Base-by-base conservation (phyloP, 768 basidiomycete genomes). In the Termitomyces bulborhizus region DNA sequence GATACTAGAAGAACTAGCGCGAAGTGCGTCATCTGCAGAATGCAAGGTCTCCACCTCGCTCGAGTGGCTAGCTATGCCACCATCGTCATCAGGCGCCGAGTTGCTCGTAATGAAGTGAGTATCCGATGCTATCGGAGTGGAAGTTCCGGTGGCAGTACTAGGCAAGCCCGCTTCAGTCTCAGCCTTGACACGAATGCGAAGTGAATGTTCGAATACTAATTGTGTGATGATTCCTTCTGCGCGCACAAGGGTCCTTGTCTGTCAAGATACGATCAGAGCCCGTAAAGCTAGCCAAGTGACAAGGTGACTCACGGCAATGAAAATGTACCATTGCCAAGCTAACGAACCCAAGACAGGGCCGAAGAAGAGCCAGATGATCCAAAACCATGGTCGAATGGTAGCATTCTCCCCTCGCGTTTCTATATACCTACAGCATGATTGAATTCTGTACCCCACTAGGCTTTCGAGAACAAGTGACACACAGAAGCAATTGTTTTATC, bases 371-470 rank as follows among this genome's bases (percentile, higher is more conserved):
- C 71, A 69, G 0, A 68, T 32, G 13, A 88, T 77, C 86, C 87
- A 90, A 6, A 88, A 78, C 81, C 86, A 88, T 1, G 88, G 88
- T 36, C 77, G 76, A 31, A 85, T 66, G 6, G 68, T 60, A 0
- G 83, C 73, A 24, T 67, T 73, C 54, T 75, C 62, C 3, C 82
- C 82, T 12, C 71, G 68, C 3, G 66, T 75, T 67, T 88, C 85
- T 16, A 90, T 67, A 62, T 88, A 83, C 37, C 79, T 84, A 52
- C 69, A 57, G 69, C 65, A 24, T 21, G 44, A 34, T 29, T 26
- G 15, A 46, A 3, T 16, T 26, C 6, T 29, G 27, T 29, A 12
- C 16, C 16, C 2, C 16, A 9, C 26, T 37, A n/a, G 36, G 29
- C 8, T 9, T 39, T 42, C 12, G 39, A 27, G 13, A 37, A 55